Conservation (phyloP, 169 alveolate genomes). For the Plasmodium vivax region DNA sequence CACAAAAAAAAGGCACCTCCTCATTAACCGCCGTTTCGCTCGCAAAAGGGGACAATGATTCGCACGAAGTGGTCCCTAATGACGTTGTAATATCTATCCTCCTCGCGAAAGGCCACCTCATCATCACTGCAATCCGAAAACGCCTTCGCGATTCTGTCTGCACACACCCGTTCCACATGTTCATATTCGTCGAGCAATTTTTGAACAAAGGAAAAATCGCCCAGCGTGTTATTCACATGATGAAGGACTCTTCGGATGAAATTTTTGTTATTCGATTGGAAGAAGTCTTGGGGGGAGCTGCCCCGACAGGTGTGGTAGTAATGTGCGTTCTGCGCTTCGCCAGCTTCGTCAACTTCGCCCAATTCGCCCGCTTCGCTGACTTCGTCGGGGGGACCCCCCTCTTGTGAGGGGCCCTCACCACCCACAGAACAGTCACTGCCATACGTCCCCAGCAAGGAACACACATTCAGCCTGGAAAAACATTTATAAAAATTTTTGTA, state of each 20-base stretch:
- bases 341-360: neutral
- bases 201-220: slow-evolving; percentile 10
- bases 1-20: neutral
- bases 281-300: slow-evolving; percentile 14
- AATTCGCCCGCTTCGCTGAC: neutral
- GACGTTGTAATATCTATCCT: slow-evolving; percentile 22
- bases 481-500: slow-evolving; percentile 6
- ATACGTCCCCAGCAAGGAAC: slow-evolving; percentile 4
- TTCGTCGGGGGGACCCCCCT: neutral
- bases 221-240: slow-evolving; percentile 11
- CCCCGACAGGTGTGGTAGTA: neutral
- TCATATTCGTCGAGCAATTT: slow-evolving; percentile 19
- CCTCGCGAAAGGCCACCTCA: neutral
- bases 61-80: neutral
- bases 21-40: neutral
- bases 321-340: neutral
- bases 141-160: neutral
- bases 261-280: neutral
- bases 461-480: neutral
- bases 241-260: neutral
- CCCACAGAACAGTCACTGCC: neutral
- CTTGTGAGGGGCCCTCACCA: neutral
- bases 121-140: neutral
- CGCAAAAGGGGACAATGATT: slow-evolving; percentile 12
- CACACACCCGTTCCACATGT: neutral